A percentile compares a stretch with the other conserved stretches of the same genome.
Conservation (phyloP, 2,329 filamentous ascomycete species). For the Fusarium subtropicale region DNA sequence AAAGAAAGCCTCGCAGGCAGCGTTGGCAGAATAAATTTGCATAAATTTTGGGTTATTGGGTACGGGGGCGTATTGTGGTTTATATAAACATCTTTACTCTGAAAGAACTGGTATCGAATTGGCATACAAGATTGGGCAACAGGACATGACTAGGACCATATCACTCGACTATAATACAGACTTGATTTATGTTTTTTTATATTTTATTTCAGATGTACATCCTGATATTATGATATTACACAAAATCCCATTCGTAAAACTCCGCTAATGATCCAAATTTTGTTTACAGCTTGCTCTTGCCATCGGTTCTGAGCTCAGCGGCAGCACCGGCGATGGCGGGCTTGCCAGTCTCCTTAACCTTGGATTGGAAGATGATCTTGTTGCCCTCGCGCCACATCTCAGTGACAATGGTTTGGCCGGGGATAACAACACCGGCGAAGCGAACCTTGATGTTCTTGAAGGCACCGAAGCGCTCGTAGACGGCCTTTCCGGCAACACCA, state of each 20-base stretch:
- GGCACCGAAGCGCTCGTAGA: slow-evolving; percentile 83
- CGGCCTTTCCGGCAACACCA: slow-evolving; percentile 89
- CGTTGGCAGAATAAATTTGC: slow-evolving; percentile 29
- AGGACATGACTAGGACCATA: slow-evolving; percentile 29
- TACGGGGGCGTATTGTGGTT: slow-evolving; percentile 27
- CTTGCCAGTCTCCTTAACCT: slow-evolving; percentile 94
- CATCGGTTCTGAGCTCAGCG: slow-evolving; percentile 71
- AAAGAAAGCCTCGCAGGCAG: slow-evolving; percentile 27
- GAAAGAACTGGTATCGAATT: slow-evolving; percentile 20
- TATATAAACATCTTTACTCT: slow-evolving; percentile 10
- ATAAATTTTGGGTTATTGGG: slow-evolving; percentile 7
- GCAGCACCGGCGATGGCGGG: slow-evolving; percentile 84
- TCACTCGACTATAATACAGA: slow-evolving; percentile 46
- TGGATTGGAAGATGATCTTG: slow-evolving; percentile 85
- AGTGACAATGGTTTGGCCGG: slow-evolving; percentile 88
- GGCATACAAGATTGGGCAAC: slow-evolving; percentile 34
- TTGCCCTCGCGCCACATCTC: slow-evolving; percentile 94
- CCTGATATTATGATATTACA: slow-evolving; percentile 41
- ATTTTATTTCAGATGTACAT: not conserved
- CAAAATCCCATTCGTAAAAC: slow-evolving; percentile 30
- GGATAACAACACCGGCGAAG: slow-evolving; percentile 86
- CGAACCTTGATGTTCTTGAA: slow-evolving; percentile 94
- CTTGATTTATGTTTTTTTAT: not conserved
- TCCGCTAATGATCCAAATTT: slow-evolving; percentile 21
- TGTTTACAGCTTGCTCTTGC: slow-evolving; percentile 50